Percentiles rank a stretch among this genome's conserved stretches.
Conservation (phyloP, 805 yeast genomes). For the Metschnikowia amazonensis region DNA sequence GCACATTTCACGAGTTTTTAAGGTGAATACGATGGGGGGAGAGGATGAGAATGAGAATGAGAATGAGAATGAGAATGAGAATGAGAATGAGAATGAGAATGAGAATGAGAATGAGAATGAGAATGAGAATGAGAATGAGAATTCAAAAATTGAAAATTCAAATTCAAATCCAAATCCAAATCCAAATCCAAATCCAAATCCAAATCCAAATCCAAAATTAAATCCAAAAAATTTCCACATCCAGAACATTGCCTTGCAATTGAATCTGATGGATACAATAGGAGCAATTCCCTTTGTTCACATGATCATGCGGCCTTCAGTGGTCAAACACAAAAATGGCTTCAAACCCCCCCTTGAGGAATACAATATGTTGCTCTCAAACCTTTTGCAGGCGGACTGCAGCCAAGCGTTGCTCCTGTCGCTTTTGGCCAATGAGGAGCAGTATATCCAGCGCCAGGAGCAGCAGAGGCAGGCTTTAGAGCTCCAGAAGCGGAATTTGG, state of each 20-base stretch:
- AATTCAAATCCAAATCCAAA: too few relatives aligned
- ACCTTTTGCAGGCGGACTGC: conserved; percentile 25
- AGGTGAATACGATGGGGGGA: background rate
- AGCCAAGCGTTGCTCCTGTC: conserved; percentile 15
- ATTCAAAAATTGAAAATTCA: too few relatives aligned
- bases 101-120: too few relatives aligned
- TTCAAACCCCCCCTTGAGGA: conserved; percentile 36
- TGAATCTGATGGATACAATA: conserved; percentile 35
- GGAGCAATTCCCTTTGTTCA: conserved; percentile 41
- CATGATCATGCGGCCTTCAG: conserved; percentile 39
- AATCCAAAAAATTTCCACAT: conserved; percentile 1
- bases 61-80: too few relatives aligned
- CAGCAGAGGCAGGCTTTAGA: conserved; percentile 22
- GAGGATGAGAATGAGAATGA: background rate
- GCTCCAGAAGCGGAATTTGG: conserved; percentile 3
- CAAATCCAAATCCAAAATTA: too few relatives aligned
- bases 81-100: too few relatives aligned
- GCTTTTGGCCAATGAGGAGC: conserved; percentile 12
- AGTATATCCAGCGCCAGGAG: conserved; percentile 24
- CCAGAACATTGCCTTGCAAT: conserved; percentile 4
- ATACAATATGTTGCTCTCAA: conserved; percentile 26
- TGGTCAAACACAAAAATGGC: conserved; percentile 32
- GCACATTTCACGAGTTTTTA: conserved; percentile 27
- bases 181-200: too few relatives aligned
- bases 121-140: too few relatives aligned